phyloP scores from a whole-genome alignment of 2,329 filamentous ascomycete species.

The Aspergillus bombycis region DNA sequence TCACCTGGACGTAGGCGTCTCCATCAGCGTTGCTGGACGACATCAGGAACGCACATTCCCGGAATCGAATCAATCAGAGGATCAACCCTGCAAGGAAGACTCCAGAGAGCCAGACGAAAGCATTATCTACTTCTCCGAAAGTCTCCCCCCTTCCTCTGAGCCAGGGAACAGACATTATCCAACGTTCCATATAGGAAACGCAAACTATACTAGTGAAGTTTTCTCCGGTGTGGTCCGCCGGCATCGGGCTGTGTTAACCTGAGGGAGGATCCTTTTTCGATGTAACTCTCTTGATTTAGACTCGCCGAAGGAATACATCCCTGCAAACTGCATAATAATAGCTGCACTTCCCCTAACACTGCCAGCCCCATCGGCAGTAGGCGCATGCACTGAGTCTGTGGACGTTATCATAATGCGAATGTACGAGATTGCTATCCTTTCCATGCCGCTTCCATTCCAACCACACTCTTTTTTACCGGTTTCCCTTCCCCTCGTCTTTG shows the following conservation, averaged over 20 bases:
- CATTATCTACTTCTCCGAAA: background rate
- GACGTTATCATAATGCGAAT: too few species aligned
- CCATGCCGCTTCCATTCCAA: too few species aligned
- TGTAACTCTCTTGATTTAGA: background rate
- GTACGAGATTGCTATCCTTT: too few species aligned
- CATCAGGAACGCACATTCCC: constrained; percentile 2
- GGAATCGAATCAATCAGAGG: background rate
- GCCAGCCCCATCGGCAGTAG: background rate
- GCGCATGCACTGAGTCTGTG: too few species aligned
- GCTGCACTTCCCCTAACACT: too few species aligned
- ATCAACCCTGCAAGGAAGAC: background rate
- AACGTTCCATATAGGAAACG: background rate
- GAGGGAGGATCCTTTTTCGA: background rate
- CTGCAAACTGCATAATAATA: background rate
- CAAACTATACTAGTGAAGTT: background rate
- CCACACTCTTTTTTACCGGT: too few species aligned
- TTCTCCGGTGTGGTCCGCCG: background rate
- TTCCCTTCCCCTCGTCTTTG: background rate
- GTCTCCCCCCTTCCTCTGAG: too few species aligned
- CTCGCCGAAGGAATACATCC: background rate
- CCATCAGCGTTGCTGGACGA: background rate
- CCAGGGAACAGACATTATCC: background rate
- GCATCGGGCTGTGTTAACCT: background rate
- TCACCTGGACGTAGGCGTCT: background rate
- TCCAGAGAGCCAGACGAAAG: background rate